phyloP scores from a whole-genome alignment of 2,329 filamentous ascomycete species.

The Triangularia setosa region DNA sequence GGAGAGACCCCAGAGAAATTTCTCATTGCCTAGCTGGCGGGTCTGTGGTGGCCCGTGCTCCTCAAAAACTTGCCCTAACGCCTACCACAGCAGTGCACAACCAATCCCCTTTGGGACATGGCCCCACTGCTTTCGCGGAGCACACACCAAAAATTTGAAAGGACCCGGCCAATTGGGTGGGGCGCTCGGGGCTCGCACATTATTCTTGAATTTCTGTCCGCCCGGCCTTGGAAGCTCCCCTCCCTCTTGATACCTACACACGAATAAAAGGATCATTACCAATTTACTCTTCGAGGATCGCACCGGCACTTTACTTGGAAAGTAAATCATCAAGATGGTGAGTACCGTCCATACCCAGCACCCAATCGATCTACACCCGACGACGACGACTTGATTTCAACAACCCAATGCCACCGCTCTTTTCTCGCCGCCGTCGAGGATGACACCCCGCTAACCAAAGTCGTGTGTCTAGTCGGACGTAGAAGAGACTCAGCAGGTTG shows the following conservation, averaged over 20 bases:
- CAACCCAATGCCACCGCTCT: neutral
- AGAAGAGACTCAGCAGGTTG: conserved; percentile 96
- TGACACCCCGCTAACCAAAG: conserved; percentile 21
- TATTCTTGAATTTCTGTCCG: conserved; percentile 17
- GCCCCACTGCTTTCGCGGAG: neutral
- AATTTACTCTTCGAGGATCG: conserved; percentile 62
- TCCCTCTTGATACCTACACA: conserved; percentile 8
- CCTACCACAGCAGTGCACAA: neutral
- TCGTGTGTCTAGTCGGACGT: conserved; percentile 78
- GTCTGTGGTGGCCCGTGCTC: conserved; percentile 26
- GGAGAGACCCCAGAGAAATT: conserved; percentile 13
- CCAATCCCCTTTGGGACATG: neutral
- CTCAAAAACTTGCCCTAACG: conserved; percentile 25
- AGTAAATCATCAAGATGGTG: conserved; percentile 57
- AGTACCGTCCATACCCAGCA: conserved; percentile 29
- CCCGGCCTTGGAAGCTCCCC: conserved; percentile 6
- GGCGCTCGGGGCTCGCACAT: conserved; percentile 23
- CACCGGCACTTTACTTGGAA: conserved; percentile 52
- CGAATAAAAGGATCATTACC: conserved; percentile 17
- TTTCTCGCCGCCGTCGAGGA: neutral
- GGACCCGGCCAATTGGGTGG: conserved; percentile 19
- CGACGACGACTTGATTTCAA: neutral
- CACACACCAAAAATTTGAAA: neutral
- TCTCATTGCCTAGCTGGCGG: conserved; percentile 1
- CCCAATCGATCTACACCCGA: neutral